Percentiles rank a stretch among this genome's conserved stretches.
Evolutionary conservation across 2,329 filamentous ascomycete genomes (phyloP).

Genomic region (Talaromyces sp.): DNA sequence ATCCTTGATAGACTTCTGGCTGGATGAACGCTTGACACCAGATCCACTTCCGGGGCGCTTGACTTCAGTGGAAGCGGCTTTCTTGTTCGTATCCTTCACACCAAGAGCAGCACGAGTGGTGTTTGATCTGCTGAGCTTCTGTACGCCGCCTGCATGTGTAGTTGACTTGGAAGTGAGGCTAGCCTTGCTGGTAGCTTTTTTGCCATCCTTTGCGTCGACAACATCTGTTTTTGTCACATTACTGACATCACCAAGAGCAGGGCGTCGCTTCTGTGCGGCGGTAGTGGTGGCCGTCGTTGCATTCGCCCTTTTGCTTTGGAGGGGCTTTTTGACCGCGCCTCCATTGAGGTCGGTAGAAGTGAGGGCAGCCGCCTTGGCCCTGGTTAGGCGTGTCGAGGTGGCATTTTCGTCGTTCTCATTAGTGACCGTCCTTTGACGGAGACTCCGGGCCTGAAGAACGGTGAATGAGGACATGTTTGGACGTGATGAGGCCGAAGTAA

Average conservation of each 20-base stretch:
- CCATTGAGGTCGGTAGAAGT: conserved; percentile 53
- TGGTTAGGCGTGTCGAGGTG: conserved; percentile 76
- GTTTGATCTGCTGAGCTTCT: conserved; percentile 63
- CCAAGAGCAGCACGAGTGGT: conserved; percentile 62
- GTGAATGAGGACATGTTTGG: conserved; percentile 40
- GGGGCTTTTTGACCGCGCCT: conserved; percentile 63
- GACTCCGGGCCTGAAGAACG: conserved; percentile 60
- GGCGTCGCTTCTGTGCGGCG: conserved; percentile 64
- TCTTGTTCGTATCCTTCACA: conserved; percentile 61
- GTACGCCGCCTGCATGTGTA: conserved; percentile 73
- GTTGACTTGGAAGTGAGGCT: conserved; percentile 74
- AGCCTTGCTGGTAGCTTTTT: conserved; percentile 65
- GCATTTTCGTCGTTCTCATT: conserved; percentile 96
- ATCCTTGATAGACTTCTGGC: conserved; percentile 58
- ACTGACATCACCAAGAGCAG: conserved; percentile 88
- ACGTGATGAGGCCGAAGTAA: conserved; percentile 9
- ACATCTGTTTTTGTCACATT: conserved; percentile 74
- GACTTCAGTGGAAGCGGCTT: conserved; percentile 60
- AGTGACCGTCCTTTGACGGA: conserved; percentile 70
- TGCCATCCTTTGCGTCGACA: conserved; percentile 61
- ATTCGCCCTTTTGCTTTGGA: conserved; percentile 68
- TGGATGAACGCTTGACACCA: conserved; percentile 61
- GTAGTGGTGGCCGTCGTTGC: conserved; percentile 41
- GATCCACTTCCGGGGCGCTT: conserved; percentile 74
- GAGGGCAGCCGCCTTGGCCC: conserved; percentile 81